A percentile compares a stretch with the other conserved stretches of the same genome.
Conservation (phyloP, 2,329 filamentous ascomycete species). For the Trichoderma breve region DNA sequence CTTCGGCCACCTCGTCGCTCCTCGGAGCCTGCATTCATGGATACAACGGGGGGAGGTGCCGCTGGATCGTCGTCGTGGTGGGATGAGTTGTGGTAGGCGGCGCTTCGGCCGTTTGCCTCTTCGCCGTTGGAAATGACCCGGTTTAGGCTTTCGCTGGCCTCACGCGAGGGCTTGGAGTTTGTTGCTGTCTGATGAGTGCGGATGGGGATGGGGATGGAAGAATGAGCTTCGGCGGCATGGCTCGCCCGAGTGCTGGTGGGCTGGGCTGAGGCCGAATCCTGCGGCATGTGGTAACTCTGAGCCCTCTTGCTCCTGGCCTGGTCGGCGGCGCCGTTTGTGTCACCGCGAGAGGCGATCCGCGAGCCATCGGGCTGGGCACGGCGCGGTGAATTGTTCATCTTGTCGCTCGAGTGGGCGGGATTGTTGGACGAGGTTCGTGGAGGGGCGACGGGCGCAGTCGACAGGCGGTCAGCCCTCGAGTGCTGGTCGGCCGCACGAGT, state of each 20-base stretch:
- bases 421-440: conserved; percentile 76
- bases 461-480: conserved; percentile 51
- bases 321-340: conserved; percentile 31
- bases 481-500: conserved; percentile 44
- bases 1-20: conserved; percentile 52
- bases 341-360: conserved; percentile 36
- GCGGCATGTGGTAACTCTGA: conserved; percentile 26
- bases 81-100: conserved; percentile 28
- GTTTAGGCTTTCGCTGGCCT: conserved; percentile 77
- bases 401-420: conserved; percentile 46
- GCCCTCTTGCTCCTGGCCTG: conserved; percentile 34
- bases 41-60: conserved; percentile 45
- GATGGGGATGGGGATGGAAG: conserved; percentile 35
- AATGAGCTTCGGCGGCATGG: conserved; percentile 40
- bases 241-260: conserved; percentile 41
- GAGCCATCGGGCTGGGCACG: conserved; percentile 38
- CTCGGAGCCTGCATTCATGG: conserved; percentile 45
- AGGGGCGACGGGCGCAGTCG: conserved; percentile 68
- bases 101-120: conserved; percentile 32
- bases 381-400: conserved; percentile 43
- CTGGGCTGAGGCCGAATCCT: conserved; percentile 41
- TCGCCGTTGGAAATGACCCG: conserved; percentile 56
- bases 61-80: conserved; percentile 41
- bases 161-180: conserved; percentile 61
- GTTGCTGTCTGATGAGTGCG: conserved; percentile 42